Evolutionary conservation across 768 basidiomycete genomes (phyloP).

Genomic region (Mycena sanguinolenta): DNA sequence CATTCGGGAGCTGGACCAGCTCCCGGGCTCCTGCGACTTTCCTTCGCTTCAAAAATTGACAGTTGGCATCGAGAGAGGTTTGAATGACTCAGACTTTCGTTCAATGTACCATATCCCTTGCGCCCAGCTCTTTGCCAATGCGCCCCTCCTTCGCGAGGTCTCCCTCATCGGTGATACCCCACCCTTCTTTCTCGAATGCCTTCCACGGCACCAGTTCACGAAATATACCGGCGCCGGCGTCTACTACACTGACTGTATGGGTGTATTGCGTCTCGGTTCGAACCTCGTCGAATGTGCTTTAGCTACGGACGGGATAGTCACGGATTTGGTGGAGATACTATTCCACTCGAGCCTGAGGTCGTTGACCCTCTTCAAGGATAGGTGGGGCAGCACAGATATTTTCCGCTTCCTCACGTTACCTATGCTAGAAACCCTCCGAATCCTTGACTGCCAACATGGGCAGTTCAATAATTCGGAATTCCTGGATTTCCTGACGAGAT

Average conservation of each 20-base stretch:
- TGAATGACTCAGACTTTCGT: too few species aligned
- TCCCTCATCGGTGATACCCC: background rate
- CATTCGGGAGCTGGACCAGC: background rate
- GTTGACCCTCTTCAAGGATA: background rate
- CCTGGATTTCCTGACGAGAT: background rate
- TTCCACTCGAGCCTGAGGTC: constrained; percentile 5
- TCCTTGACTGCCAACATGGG: background rate
- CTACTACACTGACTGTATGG: background rate
- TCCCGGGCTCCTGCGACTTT: background rate
- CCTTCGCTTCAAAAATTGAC: background rate
- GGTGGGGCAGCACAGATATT: background rate
- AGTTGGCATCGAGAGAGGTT: background rate
- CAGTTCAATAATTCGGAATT: background rate
- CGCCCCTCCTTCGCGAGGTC: constrained; percentile 8
- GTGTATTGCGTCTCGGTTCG: background rate
- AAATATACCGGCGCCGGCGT: background rate
- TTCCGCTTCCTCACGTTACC: background rate
- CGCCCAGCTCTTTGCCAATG: background rate
- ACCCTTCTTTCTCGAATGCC: background rate
- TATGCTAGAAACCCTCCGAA: background rate
- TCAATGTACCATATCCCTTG: too few species aligned
- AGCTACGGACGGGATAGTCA: background rate
- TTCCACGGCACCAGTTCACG: constrained; percentile 10
- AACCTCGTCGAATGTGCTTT: constrained; percentile 9
- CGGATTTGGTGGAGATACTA: background rate